phyloP scores from a whole-genome alignment of 352 stramenopile genomes.

The Phytophthora sp. region DNA sequence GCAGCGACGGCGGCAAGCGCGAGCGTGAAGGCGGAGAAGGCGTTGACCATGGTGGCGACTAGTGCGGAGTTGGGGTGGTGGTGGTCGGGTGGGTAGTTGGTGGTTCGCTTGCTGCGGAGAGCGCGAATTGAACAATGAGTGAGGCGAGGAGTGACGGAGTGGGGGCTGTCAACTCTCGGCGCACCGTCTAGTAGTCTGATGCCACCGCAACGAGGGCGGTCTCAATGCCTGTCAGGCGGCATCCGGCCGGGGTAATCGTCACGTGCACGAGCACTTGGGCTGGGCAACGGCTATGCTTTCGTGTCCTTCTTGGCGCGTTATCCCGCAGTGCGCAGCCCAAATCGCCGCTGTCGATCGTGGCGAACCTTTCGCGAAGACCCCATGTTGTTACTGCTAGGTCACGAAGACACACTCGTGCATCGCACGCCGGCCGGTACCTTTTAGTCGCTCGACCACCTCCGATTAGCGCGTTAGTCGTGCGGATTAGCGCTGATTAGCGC shows the following conservation, averaged over 20 bases:
- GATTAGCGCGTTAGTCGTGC: no score
- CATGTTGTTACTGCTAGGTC: constrained; percentile 2
- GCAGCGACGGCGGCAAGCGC: constrained; percentile 2
- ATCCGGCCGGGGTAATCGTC: background rate
- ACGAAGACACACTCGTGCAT: no score
- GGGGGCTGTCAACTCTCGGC: background rate
- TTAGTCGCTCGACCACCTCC: background rate
- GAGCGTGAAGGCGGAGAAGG: constrained; percentile 10
- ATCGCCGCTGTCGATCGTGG: no score
- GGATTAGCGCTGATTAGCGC: no score
- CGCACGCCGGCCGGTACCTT: no score
- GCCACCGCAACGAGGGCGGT: constrained; percentile 6
- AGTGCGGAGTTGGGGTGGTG: background rate
- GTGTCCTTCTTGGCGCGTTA: constrained; percentile 5
- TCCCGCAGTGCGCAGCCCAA: constrained; percentile 3
- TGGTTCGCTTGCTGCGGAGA: constrained; percentile 11
- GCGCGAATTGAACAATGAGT: constrained; percentile 17
- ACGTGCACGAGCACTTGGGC: no score
- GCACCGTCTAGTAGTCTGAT: no score
- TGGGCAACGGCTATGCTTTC: constrained; percentile 11
- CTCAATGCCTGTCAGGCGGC: background rate
- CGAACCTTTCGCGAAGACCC: background rate
- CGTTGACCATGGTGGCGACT: constrained; percentile 17
- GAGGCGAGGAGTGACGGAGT: background rate
- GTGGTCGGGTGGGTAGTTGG: background rate